These are phyloP conservation scores for Beverwykella pulmonaria DNA, from an alignment of 495 filamentous ascomycete genomes.

Conservation along the genomic window DNA sequence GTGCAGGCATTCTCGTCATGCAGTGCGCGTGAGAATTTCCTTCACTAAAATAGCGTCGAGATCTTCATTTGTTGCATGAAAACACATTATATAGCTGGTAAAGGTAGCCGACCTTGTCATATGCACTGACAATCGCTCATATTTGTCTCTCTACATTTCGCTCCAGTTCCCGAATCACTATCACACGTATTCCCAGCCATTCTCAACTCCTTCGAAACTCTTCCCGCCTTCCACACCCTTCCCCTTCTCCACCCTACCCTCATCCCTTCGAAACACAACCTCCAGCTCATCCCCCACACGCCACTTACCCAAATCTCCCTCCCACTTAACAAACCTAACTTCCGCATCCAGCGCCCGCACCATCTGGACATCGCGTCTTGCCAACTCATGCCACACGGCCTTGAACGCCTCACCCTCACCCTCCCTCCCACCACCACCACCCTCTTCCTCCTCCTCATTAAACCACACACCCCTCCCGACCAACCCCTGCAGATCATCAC, in stretches of 20 bases:
- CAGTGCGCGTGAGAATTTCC: too few species aligned
- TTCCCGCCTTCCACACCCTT: too few species aligned
- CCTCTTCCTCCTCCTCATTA: conserved; percentile 15
- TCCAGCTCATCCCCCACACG: conserved; percentile 30
- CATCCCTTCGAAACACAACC: conserved; percentile 18
- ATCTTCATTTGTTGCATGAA: too few species aligned
- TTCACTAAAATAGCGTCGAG: too few species aligned
- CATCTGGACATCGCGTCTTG: conserved; percentile 3
- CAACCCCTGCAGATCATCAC: conserved; percentile 17
- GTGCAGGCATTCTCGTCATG: background rate
- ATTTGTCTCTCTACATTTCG: too few species aligned
- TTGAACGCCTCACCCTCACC: conserved; percentile 25
- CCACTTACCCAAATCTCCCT: conserved; percentile 19
- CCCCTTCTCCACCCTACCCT: background rate
- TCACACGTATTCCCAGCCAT: too few species aligned
- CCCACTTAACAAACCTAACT: conserved; percentile 25
- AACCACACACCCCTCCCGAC: conserved; percentile 24
- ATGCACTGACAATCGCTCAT: too few species aligned
- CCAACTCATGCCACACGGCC: conserved; percentile 20
- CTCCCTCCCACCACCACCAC: background rate
- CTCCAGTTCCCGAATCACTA: too few species aligned
- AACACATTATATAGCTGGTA: too few species aligned
- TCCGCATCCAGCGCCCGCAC: conserved; percentile 7
- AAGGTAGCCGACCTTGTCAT: too few species aligned
- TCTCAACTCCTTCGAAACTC: too few species aligned